These are phyloP conservation scores for Papiliotrema terrestris DNA, from an alignment of 1,284 basidiomycete species.

Conservation along the genomic window DNA sequence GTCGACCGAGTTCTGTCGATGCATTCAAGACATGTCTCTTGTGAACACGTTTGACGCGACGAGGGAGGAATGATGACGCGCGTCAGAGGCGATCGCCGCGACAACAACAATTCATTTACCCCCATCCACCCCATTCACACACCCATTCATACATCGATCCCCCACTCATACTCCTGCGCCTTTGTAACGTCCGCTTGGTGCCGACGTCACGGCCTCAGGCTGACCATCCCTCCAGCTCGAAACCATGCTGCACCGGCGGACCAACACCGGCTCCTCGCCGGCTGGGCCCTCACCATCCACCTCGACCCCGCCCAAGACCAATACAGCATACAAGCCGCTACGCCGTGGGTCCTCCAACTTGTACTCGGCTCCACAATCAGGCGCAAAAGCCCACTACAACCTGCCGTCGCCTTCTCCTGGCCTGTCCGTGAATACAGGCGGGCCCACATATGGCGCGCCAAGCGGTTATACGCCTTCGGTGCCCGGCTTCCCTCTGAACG, in stretches of 20 bases:
- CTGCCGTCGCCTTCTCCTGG: constrained; percentile 13
- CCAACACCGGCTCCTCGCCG: neutral
- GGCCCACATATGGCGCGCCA: neutral
- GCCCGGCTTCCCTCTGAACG: neutral
- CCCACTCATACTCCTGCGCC: too few species aligned
- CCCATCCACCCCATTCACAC: neutral
- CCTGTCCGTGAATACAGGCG: neutral
- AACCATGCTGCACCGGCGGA: constrained; percentile 4
- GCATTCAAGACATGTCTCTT: too few species aligned
- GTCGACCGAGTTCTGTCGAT: too few species aligned
- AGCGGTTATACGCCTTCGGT: neutral
- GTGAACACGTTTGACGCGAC: too few species aligned
- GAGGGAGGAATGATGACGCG: too few species aligned
- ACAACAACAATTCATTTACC: neutral
- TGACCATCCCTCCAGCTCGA: too few species aligned
- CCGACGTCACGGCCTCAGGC: too few species aligned
- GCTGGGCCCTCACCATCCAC: neutral
- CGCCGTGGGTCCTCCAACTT: constrained; percentile 20
- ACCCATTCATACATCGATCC: too few species aligned
- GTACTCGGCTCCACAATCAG: constrained; percentile 13
- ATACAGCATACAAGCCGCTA: constrained; percentile 25
- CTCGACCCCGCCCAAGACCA: neutral
- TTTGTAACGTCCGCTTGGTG: too few species aligned
- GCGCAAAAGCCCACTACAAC: constrained; percentile 14
- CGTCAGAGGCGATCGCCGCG: neutral